These are phyloP conservation scores for Hyphopichia wangnamkhiaoensis DNA, from an alignment of 1,139 yeast genomes.

Conservation along the genomic window DNA sequence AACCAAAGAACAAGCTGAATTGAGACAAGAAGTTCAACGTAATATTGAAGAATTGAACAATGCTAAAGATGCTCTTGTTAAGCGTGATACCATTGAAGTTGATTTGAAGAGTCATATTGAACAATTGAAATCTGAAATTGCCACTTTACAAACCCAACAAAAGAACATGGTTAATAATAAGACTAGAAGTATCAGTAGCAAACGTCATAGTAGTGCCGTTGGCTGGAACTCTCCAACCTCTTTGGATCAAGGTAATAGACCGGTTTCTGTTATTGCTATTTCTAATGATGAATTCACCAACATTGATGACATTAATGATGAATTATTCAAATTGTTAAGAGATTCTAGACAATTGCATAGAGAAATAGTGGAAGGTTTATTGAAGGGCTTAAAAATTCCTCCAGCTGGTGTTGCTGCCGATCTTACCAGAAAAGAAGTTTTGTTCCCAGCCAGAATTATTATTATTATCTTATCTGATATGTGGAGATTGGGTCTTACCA, in stretches of 20 bases:
- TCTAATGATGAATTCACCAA: conserved; percentile 58
- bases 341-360: conserved; percentile 78
- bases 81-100: conserved; percentile 66
- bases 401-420: conserved; percentile 81
- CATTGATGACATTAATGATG: conserved; percentile 71
- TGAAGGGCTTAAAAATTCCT: conserved; percentile 88
- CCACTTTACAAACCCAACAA: conserved; percentile 47
- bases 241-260: conserved; percentile 44
- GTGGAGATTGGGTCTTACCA: conserved; percentile 97
- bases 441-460: conserved; percentile 94
- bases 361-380: conserved; percentile 85
- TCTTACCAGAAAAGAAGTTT: conserved; percentile 83
- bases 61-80: conserved; percentile 62
- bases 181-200: conserved; percentile 29
- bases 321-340: conserved; percentile 69
- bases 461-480: conserved; percentile 91
- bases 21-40: conserved; percentile 63
- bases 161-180: conserved; percentile 26
- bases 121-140: conserved; percentile 66
- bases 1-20: conserved; percentile 61
- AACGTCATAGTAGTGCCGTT: conserved; percentile 46
- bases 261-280: conserved; percentile 62
- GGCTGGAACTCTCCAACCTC: conserved; percentile 36
- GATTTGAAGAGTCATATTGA: conserved; percentile 70
- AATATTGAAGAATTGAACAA: conserved; percentile 63